Evolutionary conservation across 306 rosid species (phyloP).

Genomic region (Trichosanthes truncata): DNA sequence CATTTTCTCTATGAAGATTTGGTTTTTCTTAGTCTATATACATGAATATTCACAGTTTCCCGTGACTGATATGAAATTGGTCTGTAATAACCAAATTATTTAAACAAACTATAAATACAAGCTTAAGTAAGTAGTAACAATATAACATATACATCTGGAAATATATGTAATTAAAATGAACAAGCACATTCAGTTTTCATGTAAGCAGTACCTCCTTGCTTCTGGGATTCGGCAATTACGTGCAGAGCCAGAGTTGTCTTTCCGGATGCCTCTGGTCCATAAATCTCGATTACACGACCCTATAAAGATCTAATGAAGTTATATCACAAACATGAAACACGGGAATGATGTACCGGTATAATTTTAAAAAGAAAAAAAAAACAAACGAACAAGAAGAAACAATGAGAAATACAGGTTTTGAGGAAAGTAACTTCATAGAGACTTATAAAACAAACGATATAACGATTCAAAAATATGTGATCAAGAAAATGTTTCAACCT

Average conservation of each 20-base stretch:
- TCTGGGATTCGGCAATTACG: constrained; percentile 92
- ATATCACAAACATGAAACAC: constrained; percentile 15
- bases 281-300: constrained; percentile 97
- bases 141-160: not conserved
- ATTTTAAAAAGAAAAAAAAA: not conserved
- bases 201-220: constrained; percentile 65
- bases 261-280: constrained; percentile 97
- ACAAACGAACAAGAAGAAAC: not conserved
- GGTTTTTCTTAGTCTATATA: too few species aligned
- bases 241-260: constrained; percentile 89
- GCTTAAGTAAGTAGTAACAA: not conserved
- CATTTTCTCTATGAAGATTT: too few species aligned
- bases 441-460: not conserved
- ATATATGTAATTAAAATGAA: not conserved
- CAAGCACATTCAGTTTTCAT: not conserved
- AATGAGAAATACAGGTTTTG: not conserved
- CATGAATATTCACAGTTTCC: not conserved
- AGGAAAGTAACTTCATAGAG: not conserved
- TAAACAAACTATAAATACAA: not conserved
- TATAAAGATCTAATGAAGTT: constrained; percentile 21
- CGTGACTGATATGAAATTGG: not conserved
- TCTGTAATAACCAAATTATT: not conserved
- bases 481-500: not conserved
- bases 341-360: not conserved
- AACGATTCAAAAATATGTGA: not conserved